phyloP scores from a whole-genome alignment of 2,329 filamentous ascomycete genomes.

The Penicillium crustosum region DNA sequence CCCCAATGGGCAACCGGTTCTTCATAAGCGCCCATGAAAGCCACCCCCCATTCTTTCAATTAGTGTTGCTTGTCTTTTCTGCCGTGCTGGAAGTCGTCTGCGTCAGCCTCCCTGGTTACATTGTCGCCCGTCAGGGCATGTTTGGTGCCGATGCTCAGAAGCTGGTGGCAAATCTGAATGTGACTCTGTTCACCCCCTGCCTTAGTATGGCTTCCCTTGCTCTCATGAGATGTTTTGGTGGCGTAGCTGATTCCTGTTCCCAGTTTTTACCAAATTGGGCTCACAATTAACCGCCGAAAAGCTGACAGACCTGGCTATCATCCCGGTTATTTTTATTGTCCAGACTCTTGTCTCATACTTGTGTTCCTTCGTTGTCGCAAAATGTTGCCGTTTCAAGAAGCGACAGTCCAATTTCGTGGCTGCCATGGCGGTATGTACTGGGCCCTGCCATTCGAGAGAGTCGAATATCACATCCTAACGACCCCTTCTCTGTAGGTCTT shows the following conservation, averaged over 20 bases:
- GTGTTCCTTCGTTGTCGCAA: constrained; percentile 69
- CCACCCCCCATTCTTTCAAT: constrained; percentile 55
- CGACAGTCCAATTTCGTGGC: constrained; percentile 91
- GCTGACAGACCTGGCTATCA: constrained; percentile 84
- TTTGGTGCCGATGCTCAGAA: constrained; percentile 97
- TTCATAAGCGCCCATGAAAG: constrained; percentile 34
- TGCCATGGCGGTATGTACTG: constrained; percentile 74
- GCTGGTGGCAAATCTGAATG: constrained; percentile 93
- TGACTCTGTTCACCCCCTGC: constrained; percentile 94
- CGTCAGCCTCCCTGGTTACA: constrained; percentile 89
- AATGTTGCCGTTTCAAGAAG: constrained; percentile 76
- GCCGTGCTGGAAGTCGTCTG: constrained; percentile 94
- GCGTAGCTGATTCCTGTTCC: not conserved
- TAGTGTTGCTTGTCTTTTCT: constrained; percentile 84
- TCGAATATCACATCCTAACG: not conserved
- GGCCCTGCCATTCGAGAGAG: not conserved
- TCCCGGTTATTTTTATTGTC: constrained; percentile 88
- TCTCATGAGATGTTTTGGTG: not conserved
- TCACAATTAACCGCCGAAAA: constrained; percentile 92
- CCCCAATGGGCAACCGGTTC: constrained; percentile 22
- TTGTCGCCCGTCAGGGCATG: constrained; percentile 84
- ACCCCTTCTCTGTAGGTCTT: constrained; percentile 61
- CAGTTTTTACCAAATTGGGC: constrained; percentile 95
- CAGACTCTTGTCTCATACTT: constrained; percentile 85
- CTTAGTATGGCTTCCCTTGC: constrained; percentile 64